Evolutionary conservation across 257 asterid species (phyloP).

Genomic region (Primulina tabacum): DNA sequence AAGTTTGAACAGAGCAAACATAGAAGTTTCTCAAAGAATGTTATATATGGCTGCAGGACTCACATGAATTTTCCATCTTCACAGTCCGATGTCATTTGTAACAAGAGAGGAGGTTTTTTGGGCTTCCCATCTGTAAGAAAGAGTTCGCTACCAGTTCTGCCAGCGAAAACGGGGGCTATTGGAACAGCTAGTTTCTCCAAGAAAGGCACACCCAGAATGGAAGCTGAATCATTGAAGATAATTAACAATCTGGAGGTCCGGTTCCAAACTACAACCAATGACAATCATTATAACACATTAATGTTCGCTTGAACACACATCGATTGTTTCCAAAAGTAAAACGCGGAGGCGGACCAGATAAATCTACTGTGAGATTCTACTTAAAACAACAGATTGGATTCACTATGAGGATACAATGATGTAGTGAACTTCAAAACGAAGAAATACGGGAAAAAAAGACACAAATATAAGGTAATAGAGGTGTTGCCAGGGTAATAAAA

Average conservation of each 20-base stretch:
- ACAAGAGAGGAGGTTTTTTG: conserved; percentile 70
- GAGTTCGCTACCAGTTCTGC: conserved; percentile 70
- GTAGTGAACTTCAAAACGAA: too few species aligned
- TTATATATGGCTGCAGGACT: conserved; percentile 28
- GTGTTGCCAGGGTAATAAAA: conserved; percentile 93
- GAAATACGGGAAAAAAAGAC: background rate
- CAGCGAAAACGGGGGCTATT: conserved; percentile 68
- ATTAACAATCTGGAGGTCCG: conserved; percentile 61
- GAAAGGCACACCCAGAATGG: conserved; percentile 74
- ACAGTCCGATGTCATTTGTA: conserved; percentile 79
- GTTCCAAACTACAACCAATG: conserved; percentile 22
- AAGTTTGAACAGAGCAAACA: conserved; percentile 20
- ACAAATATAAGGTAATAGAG: conserved; percentile 24
- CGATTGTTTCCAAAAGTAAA: background rate
- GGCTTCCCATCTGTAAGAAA: conserved; percentile 78
- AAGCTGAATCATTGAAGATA: conserved; percentile 57
- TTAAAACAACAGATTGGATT: background rate
- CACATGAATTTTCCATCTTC: conserved; percentile 77
- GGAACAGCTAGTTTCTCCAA: conserved; percentile 93
- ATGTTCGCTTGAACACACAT: background rate
- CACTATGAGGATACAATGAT: background rate
- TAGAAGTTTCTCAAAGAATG: conserved; percentile 16
- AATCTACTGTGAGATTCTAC: background rate
- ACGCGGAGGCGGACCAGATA: background rate
- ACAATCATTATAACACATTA: conserved; percentile 4